Evolutionary conservation across 495 filamentous ascomycete genomes (phyloP).

Genomic region (Lichina pygmaea): DNA sequence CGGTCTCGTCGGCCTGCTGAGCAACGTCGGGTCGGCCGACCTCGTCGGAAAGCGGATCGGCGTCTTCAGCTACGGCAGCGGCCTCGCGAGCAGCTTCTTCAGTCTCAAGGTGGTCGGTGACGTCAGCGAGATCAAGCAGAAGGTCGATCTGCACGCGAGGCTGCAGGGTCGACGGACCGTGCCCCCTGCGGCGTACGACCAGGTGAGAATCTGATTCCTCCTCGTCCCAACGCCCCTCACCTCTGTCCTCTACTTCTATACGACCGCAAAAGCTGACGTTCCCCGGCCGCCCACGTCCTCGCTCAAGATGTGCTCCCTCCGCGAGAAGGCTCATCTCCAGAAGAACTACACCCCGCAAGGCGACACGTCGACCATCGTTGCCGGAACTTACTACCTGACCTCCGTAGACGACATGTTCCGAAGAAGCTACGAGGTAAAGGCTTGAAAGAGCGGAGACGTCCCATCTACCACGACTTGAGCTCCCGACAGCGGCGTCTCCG

Average conservation of each 20-base stretch:
- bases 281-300: slow-evolving; percentile 3
- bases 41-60: slow-evolving; percentile 68
- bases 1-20: slow-evolving; percentile 51
- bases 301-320: slow-evolving; percentile 63
- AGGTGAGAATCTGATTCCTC: slow-evolving; percentile 22
- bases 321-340: slow-evolving; percentile 82
- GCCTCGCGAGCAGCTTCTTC: slow-evolving; percentile 74
- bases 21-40: slow-evolving; percentile 38
- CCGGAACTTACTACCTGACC: slow-evolving; percentile 72
- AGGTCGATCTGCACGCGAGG: slow-evolving; percentile 52
- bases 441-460: slow-evolving; percentile 18
- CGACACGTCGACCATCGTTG: slow-evolving; percentile 43
- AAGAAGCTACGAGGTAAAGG: slow-evolving; percentile 66
- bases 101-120: slow-evolving; percentile 61
- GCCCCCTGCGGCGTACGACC: slow-evolving; percentile 63
- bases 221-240: not conserved
- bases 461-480: not conserved
- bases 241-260: not conserved
- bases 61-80: slow-evolving; percentile 88
- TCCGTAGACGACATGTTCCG: slow-evolving; percentile 90
- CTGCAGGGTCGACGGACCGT: slow-evolving; percentile 45
- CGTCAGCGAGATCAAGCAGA: slow-evolving; percentile 47
- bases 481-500: no score
- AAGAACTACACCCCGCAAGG: slow-evolving; percentile 68
- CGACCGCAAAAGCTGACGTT: not conserved